phyloP scores from a whole-genome alignment of 2,329 filamentous ascomycete genomes.

The Colletotrichum godetiae region DNA sequence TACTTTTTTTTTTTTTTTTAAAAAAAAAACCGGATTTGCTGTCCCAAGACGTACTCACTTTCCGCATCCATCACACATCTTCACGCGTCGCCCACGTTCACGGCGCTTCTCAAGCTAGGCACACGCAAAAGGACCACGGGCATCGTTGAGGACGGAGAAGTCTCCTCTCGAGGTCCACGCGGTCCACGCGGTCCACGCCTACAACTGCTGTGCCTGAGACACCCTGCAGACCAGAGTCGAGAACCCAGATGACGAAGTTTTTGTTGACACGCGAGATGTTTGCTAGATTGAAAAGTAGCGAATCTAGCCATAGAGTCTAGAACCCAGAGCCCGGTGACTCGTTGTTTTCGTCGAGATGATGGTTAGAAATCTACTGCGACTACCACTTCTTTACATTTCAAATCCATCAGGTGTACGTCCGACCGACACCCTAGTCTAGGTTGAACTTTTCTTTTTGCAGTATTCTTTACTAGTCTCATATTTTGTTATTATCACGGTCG shows the following conservation, averaged over 20 bases:
- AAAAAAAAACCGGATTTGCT: too few species aligned
- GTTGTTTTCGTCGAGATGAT: background rate
- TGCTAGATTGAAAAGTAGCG: too few species aligned
- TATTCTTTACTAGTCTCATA: background rate
- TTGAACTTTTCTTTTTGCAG: background rate
- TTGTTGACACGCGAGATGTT: background rate
- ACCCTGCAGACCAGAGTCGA: background rate
- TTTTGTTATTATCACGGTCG: background rate
- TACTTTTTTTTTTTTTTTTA: too few species aligned
- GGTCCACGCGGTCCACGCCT: background rate
- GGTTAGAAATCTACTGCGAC: background rate
- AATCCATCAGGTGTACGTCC: background rate
- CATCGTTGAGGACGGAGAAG: background rate
- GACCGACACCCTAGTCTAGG: background rate
- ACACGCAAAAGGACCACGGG: background rate
- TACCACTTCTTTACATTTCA: background rate
- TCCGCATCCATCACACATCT: background rate
- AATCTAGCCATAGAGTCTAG: background rate
- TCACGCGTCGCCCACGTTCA: background rate
- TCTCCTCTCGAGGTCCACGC: background rate
- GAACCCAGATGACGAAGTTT: background rate
- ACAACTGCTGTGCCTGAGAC: background rate
- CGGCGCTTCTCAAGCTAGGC: background rate
- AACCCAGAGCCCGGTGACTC: too few species aligned
- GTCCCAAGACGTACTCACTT: background rate